These are phyloP conservation scores for Macrophomina pseudophaseolina DNA, from an alignment of 2,329 filamentous ascomycete genomes.

Conservation along the genomic window DNA sequence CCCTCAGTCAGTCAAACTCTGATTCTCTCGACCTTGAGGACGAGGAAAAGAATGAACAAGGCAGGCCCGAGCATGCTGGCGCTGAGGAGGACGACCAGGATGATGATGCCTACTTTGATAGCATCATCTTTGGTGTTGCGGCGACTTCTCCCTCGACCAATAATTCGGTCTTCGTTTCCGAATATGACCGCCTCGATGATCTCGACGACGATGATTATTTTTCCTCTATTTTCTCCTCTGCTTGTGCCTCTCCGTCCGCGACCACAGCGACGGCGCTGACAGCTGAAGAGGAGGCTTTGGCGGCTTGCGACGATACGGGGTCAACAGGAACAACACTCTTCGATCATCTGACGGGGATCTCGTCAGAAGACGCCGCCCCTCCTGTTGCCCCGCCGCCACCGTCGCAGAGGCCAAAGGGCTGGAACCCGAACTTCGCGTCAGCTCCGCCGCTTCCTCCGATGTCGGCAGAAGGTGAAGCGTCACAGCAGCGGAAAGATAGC, in stretches of 20 bases:
- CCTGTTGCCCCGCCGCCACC: not conserved
- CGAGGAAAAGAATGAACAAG: conserved; percentile 18
- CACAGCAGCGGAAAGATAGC: not conserved
- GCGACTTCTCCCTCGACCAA: not conserved
- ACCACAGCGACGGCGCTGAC: not conserved
- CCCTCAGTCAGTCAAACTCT: conserved; percentile 50
- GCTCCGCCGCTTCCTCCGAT: not conserved
- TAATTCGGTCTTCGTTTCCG: conserved; percentile 12
- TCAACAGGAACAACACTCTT: not conserved
- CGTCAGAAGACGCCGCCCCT: not conserved
- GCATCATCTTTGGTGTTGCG: conserved; percentile 13
- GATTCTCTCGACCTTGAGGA: conserved; percentile 49
- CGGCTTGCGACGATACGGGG: not conserved
- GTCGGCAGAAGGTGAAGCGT: not conserved
- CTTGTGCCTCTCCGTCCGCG: not conserved
- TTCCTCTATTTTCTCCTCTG: not conserved
- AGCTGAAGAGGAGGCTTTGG: not conserved
- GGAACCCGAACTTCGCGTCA: conserved; percentile 11
- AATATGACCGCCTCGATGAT: conserved; percentile 24
- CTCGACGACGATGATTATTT: not conserved
- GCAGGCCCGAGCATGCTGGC: not conserved
- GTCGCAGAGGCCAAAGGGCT: not conserved
- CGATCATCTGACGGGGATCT: not conserved
- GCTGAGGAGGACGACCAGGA: not conserved
- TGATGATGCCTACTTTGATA: conserved; percentile 2